Percentiles rank a stretch among this genome's conserved stretches.
Evolutionary conservation across 306 rosid species (phyloP).

Genomic region (Myrica gale): DNA sequence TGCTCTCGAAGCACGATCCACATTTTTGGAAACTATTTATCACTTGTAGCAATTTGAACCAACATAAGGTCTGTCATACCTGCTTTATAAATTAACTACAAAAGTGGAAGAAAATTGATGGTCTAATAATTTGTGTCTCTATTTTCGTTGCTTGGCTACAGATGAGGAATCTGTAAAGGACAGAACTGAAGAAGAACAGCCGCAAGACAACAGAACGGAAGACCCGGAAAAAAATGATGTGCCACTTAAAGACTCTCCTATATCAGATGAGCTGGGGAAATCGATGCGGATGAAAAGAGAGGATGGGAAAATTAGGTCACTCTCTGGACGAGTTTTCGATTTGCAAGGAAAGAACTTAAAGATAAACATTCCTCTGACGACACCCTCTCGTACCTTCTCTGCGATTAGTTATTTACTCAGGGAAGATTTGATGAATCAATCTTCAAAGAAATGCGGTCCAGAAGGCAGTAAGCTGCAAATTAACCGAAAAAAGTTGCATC

Average conservation of each 20-base stretch:
- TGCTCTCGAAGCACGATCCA: neutral
- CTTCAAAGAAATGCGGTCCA: constrained; percentile 62
- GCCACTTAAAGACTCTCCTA: constrained; percentile 42
- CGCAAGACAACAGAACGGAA: constrained; percentile 44
- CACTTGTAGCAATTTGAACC: too few species aligned
- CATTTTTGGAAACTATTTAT: neutral
- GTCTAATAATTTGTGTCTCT: neutral
- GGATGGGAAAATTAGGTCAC: constrained; percentile 52
- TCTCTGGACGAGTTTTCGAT: constrained; percentile 57
- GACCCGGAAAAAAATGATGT: constrained; percentile 59
- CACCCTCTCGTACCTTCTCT: constrained; percentile 81
- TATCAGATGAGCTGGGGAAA: constrained; percentile 42
- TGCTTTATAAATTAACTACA: too few species aligned
- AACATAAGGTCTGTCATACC: neutral
- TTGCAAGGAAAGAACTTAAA: constrained; percentile 83
- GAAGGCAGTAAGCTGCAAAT: constrained; percentile 67
- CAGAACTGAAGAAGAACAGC: constrained; percentile 60
- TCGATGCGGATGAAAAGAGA: constrained; percentile 47
- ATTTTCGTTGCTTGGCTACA: constrained; percentile 33
- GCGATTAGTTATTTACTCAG: constrained; percentile 79
- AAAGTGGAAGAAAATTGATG: neutral
- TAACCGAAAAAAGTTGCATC: constrained; percentile 69
- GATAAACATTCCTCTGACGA: constrained; percentile 87
- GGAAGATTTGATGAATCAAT: constrained; percentile 76
- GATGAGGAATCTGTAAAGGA: constrained; percentile 80